phyloP scores from a whole-genome alignment of 257 asterid species.

The Nyctanthes arbortristis region DNA sequence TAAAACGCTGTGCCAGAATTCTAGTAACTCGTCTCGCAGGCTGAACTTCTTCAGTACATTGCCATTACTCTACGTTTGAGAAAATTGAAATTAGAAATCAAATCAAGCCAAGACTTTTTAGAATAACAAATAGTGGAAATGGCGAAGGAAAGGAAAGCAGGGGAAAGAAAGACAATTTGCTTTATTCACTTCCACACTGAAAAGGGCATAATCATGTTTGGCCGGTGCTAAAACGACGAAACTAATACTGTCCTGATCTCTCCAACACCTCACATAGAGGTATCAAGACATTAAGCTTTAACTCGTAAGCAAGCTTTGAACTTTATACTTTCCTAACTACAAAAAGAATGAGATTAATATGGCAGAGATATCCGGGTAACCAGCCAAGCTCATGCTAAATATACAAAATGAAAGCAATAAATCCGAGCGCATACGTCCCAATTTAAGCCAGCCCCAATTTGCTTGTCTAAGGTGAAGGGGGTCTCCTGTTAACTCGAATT shows the following conservation, averaged over 20 bases:
- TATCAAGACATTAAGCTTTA: neutral
- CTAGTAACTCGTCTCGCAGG: neutral
- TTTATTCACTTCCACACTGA: neutral
- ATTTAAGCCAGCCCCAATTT: neutral
- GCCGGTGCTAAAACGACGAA: neutral
- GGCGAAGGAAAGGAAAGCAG: neutral
- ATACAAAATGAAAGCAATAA: too few relatives aligned
- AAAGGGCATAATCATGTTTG: neutral
- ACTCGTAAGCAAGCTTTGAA: conserved; percentile 1
- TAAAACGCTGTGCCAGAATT: neutral
- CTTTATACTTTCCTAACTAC: neutral
- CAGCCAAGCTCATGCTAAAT: too few relatives aligned
- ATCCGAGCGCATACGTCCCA: neutral
- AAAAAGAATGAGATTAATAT: neutral
- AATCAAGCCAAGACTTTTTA: neutral
- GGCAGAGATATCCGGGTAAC: neutral
- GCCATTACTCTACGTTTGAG: neutral
- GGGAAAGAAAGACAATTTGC: neutral
- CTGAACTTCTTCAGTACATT: neutral
- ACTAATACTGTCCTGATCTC: neutral
- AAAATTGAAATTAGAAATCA: neutral
- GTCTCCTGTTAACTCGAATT: neutral
- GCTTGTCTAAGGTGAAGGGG: neutral
- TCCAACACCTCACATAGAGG: neutral
- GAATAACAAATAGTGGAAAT: neutral